Base-by-base conservation (phyloP, 768 basidiomycete species). In the Leccinum obscurum region DNA sequence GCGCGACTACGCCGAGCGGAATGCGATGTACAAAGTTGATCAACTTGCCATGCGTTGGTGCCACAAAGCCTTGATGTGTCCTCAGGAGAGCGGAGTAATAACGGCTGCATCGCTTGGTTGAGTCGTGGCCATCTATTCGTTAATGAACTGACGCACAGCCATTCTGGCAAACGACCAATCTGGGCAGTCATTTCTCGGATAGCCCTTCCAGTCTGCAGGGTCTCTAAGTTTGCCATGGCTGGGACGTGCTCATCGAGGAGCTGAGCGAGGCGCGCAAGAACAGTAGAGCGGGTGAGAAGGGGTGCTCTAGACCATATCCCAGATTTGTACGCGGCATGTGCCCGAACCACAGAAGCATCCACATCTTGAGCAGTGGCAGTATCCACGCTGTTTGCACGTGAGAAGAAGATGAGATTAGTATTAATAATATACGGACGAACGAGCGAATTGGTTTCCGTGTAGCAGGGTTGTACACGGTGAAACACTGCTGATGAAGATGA, bases 1-100 rank as follows among this genome's bases (percentile, higher is more conserved):
- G 92, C 1, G 88, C 92, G 41, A 93, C 90, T n/a, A 93, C 92
- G 11, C 93, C 93, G 1, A 95, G 81, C 1, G 93, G 92, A 11
- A 92, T 79, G 14, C 93, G 82, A 53, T 85, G 82, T 6, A 94
- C 87, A 70, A 90, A 88, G 67, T 93, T 94, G 37, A 93, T 75
- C 41, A 94, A 71, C 56, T 83, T 85, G 0, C 93, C 93, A 65
- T 92, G 88, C 0, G 90, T 90, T 3, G 92, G 93, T 14, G 89
- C 85, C 17, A 93, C 80, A 62, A 85, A 87, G 15, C 72, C 77
- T 69, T 87, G 85, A 49, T 84, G 80, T 2, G 91, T 93, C 52
- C 92, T 78, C 49, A 92, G 69, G 4, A 93, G 71, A 1, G 91
- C 88, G 26, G 88, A 83, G 64, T 85, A 93, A 67, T 94, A 95